Percentiles rank a stretch among this genome's conserved stretches.
These are phyloP conservation scores for Chenopodium formosanum DNA, from an alignment of 148 eudicot genomes.

Conservation along the genomic window DNA sequence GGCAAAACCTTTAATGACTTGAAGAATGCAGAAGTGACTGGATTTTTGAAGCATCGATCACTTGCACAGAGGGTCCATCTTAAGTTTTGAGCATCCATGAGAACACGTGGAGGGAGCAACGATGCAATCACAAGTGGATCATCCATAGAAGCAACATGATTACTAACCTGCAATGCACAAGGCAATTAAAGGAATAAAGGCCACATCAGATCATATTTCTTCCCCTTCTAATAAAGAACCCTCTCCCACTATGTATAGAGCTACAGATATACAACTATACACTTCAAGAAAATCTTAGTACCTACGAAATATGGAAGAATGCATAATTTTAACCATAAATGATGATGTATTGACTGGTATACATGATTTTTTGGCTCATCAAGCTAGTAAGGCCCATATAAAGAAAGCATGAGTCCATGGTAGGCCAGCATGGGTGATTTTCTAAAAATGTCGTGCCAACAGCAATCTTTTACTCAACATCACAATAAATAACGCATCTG, in stretches of 20 bases:
- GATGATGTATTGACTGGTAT: neutral
- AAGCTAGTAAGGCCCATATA: neutral
- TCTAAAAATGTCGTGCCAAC: neutral
- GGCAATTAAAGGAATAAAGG: neutral
- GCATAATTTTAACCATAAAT: neutral
- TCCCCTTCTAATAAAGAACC: neutral
- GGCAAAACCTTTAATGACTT: conserved; percentile 82
- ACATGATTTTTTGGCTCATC: neutral
- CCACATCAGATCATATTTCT: neutral
- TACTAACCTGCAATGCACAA: conserved; percentile 67
- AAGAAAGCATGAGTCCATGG: neutral
- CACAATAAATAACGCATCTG: neutral
- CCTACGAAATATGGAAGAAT: neutral
- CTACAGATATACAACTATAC: neutral
- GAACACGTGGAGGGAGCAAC: conserved; percentile 65
- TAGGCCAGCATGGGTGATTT: neutral
- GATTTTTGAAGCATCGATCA: conserved; percentile 84
- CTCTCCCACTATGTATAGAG: neutral
- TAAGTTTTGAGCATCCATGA: conserved; percentile 72
- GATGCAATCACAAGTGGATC: conserved; percentile 88
- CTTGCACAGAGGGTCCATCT: conserved; percentile 96
- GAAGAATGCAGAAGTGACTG: conserved; percentile 86
- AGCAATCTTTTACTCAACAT: neutral
- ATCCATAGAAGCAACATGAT: conserved; percentile 93
- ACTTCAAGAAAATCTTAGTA: neutral